Base-by-base conservation (phyloP, 1,284 basidiomycete genomes). In the Polyporus tsugae region DNA sequence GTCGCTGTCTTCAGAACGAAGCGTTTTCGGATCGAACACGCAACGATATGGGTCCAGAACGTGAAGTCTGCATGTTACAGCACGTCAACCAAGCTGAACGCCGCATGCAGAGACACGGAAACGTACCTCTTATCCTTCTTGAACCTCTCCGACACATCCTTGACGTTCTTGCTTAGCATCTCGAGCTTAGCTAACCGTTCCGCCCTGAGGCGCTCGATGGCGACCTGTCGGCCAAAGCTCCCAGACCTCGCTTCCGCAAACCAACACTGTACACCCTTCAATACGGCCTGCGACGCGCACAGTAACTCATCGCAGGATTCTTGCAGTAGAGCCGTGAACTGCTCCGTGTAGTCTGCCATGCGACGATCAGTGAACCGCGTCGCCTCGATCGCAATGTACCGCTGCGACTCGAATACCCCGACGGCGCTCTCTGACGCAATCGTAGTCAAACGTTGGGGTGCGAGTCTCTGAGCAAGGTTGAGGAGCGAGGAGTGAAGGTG, bases 391-490 rank as follows among this genome's bases (percentile, higher is more conserved):
- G 95, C 89, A 75, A 95, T 84, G 76, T 95, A 95, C 42, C 89
- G 82, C 75, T 93, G 89, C 13, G 87, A 89, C 79, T 96, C 94
- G 73, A 95, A 95, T 10, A 94, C 88, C 0, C 94, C 95, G 0
- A 96, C 95, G 0, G 88, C 89, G 42, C 87, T 83, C 76, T 94
- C 88, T 41, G 49, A 49, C 49, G 36, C 10, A 13, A 19, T 53
- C 64, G 13, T 69, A 63, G 6, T 62, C 36, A 33, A 59, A 17
- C 17, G 70, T 65, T 1, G 72, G 22, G 35, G 71, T 66, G 38
- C 70, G 70, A 58, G 74, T 29, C 64, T 36, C 62, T 77, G 76
- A 15, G 76, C 76, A 38, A 78, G 66, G 41, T 73, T 73, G 29
- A 78, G 73, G 4, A 80, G 73, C 29, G 76, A 76, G 62, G 78